These are phyloP conservation scores for Melastoma malabathricum DNA, from an alignment of 345 rosid species.

Conservation along the genomic window DNA sequence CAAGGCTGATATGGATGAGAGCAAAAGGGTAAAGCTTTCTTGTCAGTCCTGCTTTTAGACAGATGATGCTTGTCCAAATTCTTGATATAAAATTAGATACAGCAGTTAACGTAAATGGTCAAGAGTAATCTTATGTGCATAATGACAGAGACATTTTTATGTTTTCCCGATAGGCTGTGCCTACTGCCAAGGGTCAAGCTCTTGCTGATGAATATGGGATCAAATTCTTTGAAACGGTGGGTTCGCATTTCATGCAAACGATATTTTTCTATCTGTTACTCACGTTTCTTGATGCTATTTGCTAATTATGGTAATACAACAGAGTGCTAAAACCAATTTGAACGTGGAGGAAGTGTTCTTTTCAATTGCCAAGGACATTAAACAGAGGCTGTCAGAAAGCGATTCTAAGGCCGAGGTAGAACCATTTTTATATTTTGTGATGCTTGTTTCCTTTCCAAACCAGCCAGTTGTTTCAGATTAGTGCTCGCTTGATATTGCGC, in stretches of 20 bases:
- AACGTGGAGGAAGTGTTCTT: constrained; percentile 58
- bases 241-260: constrained; percentile 9
- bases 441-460: not conserved
- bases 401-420: constrained; percentile 40
- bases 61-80: not conserved
- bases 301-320: constrained; percentile 6
- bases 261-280: not conserved
- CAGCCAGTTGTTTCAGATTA: not conserved
- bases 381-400: constrained; percentile 42
- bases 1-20: constrained; percentile 99
- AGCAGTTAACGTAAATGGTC: not conserved
- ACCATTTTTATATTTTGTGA: not conserved
- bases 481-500: not conserved
- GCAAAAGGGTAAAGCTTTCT: constrained; percentile 59
- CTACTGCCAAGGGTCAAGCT: constrained; percentile 91
- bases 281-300: not conserved
- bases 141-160: not conserved
- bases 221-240: constrained; percentile 92
- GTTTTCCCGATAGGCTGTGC: constrained; percentile 56
- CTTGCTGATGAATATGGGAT: constrained; percentile 98
- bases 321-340: constrained; percentile 56
- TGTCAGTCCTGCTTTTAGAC: not conserved
- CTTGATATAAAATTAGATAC: not conserved
- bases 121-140: not conserved
- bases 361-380: constrained; percentile 42